These are phyloP conservation scores for Tulasnella sp. DNA, from an alignment of 768 basidiomycete genomes.

Conservation along the genomic window DNA sequence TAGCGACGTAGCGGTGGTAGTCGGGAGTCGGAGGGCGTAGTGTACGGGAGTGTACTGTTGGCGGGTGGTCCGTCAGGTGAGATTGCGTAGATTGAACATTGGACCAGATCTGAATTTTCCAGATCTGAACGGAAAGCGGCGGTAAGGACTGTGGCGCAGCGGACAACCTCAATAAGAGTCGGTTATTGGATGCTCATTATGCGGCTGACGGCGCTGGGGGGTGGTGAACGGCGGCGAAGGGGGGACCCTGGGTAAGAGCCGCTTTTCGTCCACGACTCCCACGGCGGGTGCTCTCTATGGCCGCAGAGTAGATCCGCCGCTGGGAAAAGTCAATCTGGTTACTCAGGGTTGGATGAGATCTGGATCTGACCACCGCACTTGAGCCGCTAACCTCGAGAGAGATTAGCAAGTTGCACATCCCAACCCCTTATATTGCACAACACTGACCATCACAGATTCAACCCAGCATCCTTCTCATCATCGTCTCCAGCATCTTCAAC, in stretches of 20 bases:
- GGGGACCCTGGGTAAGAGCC: background rate
- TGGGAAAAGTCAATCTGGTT: slow-evolving; percentile 16
- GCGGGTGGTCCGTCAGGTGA: background rate
- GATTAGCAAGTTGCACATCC: slow-evolving; percentile 21
- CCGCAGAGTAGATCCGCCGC: slow-evolving; percentile 19
- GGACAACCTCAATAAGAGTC: background rate
- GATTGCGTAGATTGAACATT: slow-evolving; percentile 2
- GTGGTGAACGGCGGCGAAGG: slow-evolving; percentile 16
- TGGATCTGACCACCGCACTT: slow-evolving; percentile 22
- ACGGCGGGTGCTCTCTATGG: slow-evolving; percentile 19
- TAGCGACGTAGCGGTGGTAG: background rate
- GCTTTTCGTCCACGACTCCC: slow-evolving; percentile 20
- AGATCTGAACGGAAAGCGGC: slow-evolving; percentile 8
- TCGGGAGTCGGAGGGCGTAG: background rate
- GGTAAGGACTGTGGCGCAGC: slow-evolving; percentile 2
- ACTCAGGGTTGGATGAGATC: slow-evolving; percentile 4
- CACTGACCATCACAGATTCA: slow-evolving; percentile 18
- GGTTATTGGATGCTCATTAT: background rate
- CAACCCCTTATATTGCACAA: slow-evolving; percentile 15
- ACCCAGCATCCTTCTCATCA: slow-evolving; percentile 11
- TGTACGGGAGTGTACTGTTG: background rate
- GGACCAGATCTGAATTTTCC: background rate
- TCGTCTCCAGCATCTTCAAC: slow-evolving; percentile 7
- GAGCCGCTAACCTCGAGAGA: slow-evolving; percentile 18
- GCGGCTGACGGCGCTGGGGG: slow-evolving; percentile 1